phyloP scores from a whole-genome alignment of 2,329 filamentous ascomycete species.

The Colletotrichum abscissum region DNA sequence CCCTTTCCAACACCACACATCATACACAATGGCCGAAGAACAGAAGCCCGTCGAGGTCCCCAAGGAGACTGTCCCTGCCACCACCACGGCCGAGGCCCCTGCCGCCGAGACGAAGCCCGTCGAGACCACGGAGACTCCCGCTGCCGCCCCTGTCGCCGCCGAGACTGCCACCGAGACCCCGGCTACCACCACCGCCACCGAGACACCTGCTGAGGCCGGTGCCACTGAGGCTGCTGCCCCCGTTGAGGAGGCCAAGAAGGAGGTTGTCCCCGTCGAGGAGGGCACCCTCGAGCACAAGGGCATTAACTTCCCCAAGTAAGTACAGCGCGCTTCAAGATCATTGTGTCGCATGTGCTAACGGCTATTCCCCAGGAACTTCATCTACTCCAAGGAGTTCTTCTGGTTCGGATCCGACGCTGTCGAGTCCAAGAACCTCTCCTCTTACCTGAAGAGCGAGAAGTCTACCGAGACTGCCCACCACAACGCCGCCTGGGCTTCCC shows the following conservation, averaged over 20 bases:
- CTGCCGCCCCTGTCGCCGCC: constrained; percentile 50
- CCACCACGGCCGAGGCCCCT: constrained; percentile 50
- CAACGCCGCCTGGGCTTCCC: constrained; percentile 86
- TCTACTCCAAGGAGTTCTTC: constrained; percentile 94
- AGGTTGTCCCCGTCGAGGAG: constrained; percentile 80
- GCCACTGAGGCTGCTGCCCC: constrained; percentile 46
- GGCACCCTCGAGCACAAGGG: constrained; percentile 92
- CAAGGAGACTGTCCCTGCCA: constrained; percentile 60
- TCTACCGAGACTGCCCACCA: constrained; percentile 78
- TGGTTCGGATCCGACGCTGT: constrained; percentile 82
- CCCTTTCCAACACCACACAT: constrained; percentile 46
- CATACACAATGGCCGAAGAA: constrained; percentile 76
- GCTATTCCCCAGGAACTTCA: constrained; percentile 74
- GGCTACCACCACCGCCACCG: constrained; percentile 46
- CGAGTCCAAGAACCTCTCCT: constrained; percentile 77
- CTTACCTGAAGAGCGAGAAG: constrained; percentile 92
- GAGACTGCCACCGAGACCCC: constrained; percentile 51
- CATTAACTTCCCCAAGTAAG: constrained; percentile 87
- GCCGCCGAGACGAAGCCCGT: constrained; percentile 48
- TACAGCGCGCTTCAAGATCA: constrained; percentile 17
- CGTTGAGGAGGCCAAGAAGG: constrained; percentile 58
- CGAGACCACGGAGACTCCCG: constrained; percentile 42
- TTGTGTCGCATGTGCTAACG: constrained; percentile 38
- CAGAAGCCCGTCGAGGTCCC: constrained; percentile 75
- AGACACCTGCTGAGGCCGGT: constrained; percentile 53